Conservation (phyloP, 2,329 filamentous ascomycete genomes). For the Cladophialophora immunda region DNA sequence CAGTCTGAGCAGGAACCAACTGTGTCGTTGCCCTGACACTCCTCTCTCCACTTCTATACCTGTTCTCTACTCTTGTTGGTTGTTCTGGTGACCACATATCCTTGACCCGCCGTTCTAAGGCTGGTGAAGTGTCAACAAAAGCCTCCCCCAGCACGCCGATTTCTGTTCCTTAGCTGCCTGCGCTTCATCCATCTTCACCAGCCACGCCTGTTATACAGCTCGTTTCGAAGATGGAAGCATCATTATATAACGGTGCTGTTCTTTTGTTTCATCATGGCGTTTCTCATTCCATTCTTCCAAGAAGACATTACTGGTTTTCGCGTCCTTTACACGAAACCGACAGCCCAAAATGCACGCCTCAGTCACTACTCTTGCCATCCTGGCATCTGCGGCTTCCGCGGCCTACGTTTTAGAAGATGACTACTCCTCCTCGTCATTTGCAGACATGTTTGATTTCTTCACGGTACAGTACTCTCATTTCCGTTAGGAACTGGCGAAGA, state of each 20-base stretch:
- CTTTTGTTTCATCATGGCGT: slow-evolving; percentile 22
- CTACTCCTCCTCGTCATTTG: slow-evolving; percentile 58
- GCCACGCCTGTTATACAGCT: slow-evolving; percentile 26
- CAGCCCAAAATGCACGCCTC: slow-evolving; percentile 29
- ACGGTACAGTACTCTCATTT: slow-evolving; percentile 46
- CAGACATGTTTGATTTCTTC: slow-evolving; percentile 62
- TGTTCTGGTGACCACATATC: slow-evolving; percentile 1
- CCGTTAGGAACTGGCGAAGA: neutral
- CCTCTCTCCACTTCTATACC: slow-evolving; percentile 34
- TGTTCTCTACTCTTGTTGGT: slow-evolving; percentile 20
- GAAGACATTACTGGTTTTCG: neutral
- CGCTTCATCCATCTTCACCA: slow-evolving; percentile 24
- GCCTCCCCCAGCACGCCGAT: slow-evolving; percentile 27
- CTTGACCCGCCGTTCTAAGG: neutral
- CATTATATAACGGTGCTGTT: slow-evolving; percentile 27
- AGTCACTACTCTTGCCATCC: slow-evolving; percentile 26
- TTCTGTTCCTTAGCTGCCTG: slow-evolving; percentile 9
- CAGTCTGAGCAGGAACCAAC: slow-evolving; percentile 28
- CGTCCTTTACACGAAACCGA: neutral
- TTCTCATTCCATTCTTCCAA: slow-evolving; percentile 15
- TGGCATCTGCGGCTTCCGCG: slow-evolving; percentile 40
- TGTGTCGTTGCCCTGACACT: slow-evolving; percentile 20
- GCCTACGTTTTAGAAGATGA: slow-evolving; percentile 57
- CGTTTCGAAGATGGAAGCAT: slow-evolving; percentile 5
- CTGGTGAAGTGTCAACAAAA: slow-evolving; percentile 23